Conservation (phyloP, 179 eudicot genomes). For the Silene noctiflora region DNA sequence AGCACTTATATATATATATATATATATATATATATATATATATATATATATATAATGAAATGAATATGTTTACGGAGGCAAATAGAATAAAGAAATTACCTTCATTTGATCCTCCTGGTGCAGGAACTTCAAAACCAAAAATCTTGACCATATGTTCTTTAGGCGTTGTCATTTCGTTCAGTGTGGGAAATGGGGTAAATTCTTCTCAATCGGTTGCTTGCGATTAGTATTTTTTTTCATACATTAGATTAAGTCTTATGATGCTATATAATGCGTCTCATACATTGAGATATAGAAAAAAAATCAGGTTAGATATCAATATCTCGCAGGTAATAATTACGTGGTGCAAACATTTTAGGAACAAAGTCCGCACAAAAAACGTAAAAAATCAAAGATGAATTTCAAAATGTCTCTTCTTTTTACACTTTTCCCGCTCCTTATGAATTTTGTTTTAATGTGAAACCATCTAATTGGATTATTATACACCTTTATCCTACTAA, state of each 20-base stretch:
- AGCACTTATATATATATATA: not conserved
- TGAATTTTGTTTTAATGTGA: not conserved
- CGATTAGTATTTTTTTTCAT: not conserved
- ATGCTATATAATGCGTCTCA: not conserved
- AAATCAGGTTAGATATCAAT: not conserved
- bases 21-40: no score
- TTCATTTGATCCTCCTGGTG: not conserved
- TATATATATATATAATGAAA: no score
- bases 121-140: constrained; percentile 5
- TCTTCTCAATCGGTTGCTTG: not conserved
- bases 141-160: not conserved
- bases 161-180: not conserved
- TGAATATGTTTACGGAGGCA: not conserved
- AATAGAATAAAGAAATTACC: not conserved
- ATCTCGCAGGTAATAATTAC: not conserved
- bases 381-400: constrained; percentile 1
- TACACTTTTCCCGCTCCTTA: not conserved
- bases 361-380: not conserved
- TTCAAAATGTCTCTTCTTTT: not conserved
- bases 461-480: not conserved
- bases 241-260: not conserved
- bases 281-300: not conserved
- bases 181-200: not conserved
- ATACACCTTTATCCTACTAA: not conserved
- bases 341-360: not conserved